Evolutionary conservation across 1,284 basidiomycete genomes (phyloP), one percentile per base, ranked within the genome.

Genomic region (Heterobasidion parviporum): DNA sequence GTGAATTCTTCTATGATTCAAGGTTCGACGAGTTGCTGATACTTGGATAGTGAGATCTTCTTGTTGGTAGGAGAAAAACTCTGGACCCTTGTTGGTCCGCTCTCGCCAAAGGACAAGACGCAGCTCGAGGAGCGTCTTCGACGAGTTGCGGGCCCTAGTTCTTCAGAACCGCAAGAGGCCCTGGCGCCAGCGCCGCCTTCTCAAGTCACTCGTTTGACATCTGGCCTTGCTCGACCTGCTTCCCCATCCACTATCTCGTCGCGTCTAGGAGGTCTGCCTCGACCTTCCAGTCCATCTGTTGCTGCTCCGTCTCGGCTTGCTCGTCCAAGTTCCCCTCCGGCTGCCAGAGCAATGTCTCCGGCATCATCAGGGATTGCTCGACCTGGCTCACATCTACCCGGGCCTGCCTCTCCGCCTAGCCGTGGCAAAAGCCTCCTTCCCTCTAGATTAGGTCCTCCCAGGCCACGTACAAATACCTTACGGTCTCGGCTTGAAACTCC

Each of bases 51-150:
- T 59, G 91, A 95, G 68, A 89, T 80, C 2, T 97, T 94, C 68
- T 77, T 82, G 18, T 78, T 93, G 12, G 80, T 90, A 16, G 94
- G 94, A 20, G 93, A 97, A 62, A 89, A 85, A 60, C 81, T 95
- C 12, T 95, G 90, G 89, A 76, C 81, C 15, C 71, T 87, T 10
- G 88, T 94, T 41, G 92, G 92, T 2, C 66, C 78, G 4, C 71
- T 97, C 44, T 82, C 89, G 36, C 76, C 87, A 1, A 96, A 95
- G 68, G 94, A 96, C 64, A 92, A 89, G 68, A 92, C 92, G 14
- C 89, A 96, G 65, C 77, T 97, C 33, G 93, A 96, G 68, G 94
- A 96, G 67, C 82, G 93, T 15, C 72, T 97, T 18, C 88, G 92
- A 60, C 85, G 94, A 45, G 85, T 93, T 8, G 76, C 85, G 18